Conservation (phyloP, 2,329 filamentous ascomycete genomes). For the Aspergillus pseudoglaucus region DNA sequence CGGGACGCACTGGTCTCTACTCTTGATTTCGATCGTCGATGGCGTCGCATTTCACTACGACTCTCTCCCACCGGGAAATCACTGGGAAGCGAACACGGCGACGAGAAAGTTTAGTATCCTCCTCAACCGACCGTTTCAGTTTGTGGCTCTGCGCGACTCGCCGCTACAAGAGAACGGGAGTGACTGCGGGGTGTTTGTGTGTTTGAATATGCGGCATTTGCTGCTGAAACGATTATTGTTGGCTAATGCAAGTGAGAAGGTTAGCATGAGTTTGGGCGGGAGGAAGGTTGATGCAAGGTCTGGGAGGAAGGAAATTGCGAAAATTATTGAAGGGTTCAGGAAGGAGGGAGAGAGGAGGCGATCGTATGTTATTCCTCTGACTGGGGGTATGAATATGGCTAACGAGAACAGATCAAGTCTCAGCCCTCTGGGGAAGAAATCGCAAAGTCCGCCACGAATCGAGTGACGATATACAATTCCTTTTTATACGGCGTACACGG, state of each 20-base stretch:
- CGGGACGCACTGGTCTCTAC: conserved; percentile 88
- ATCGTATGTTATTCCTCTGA: conserved; percentile 54
- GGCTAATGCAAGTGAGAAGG: conserved; percentile 74
- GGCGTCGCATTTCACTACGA: conserved; percentile 96
- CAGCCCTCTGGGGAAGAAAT: conserved; percentile 4
- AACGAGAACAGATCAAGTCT: background rate
- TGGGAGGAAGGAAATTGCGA: conserved; percentile 83
- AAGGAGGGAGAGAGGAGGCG: conserved; percentile 80
- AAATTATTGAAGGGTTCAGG: conserved; percentile 77
- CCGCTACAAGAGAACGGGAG: conserved; percentile 88
- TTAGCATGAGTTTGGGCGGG: conserved; percentile 87
- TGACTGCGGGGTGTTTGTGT: conserved; percentile 95
- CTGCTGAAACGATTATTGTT: conserved; percentile 74
- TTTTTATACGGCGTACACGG: background rate
- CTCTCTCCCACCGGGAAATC: conserved; percentile 70
- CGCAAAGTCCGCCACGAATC: conserved; percentile 6
- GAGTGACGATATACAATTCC: conserved; percentile 1
- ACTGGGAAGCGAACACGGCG: conserved; percentile 63
- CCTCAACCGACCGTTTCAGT: conserved; percentile 60
- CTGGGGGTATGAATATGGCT: background rate
- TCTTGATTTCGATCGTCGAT: conserved; percentile 83
- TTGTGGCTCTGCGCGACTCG: conserved; percentile 74
- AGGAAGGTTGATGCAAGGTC: conserved; percentile 74
- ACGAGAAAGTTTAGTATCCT: conserved; percentile 63
- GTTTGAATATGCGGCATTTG: conserved; percentile 90